A percentile compares a stretch with the other conserved stretches of the same genome.
Evolutionary conservation across 2,329 filamentous ascomycete species (phyloP).

Genomic region (Verruconis gallopava): DNA sequence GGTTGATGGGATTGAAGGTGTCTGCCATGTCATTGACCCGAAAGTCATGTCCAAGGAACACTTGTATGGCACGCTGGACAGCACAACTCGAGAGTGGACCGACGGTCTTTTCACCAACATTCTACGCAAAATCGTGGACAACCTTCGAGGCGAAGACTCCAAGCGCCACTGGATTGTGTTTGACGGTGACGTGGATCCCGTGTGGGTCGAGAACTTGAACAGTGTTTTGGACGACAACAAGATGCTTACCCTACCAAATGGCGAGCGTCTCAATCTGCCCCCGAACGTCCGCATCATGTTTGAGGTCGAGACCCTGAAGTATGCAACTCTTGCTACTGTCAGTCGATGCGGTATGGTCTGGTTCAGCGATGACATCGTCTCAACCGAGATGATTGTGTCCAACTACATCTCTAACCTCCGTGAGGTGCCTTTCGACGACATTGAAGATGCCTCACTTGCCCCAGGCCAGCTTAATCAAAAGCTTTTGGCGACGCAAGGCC

Average conservation of each 20-base stretch:
- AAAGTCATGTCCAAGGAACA: slow-evolving; percentile 99
- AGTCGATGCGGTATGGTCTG: slow-evolving; percentile 99
- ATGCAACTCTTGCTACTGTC: slow-evolving; percentile 95
- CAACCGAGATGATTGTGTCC: slow-evolving; percentile 78
- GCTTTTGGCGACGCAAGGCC: slow-evolving; percentile 62
- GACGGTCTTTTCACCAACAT: slow-evolving; percentile 98
- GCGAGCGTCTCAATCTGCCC: slow-evolving; percentile 90
- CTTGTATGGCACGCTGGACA: slow-evolving; percentile 88
- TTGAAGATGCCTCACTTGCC: slow-evolving; percentile 80
- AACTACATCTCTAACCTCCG: slow-evolving; percentile 81
- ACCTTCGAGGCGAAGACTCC: slow-evolving; percentile 87
- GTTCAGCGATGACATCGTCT: slow-evolving; percentile 98
- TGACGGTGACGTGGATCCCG: slow-evolving; percentile 95
- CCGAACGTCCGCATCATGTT: slow-evolving; percentile 98
- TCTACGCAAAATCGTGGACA: slow-evolving; percentile 95
- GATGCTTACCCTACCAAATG: slow-evolving; percentile 88
- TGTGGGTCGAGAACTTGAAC: slow-evolving; percentile 99
- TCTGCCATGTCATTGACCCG: slow-evolving; percentile 94
- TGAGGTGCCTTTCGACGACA: slow-evolving; percentile 77
- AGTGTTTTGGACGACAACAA: slow-evolving; percentile 99
- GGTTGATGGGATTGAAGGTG: slow-evolving; percentile 82
- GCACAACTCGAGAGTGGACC: slow-evolving; percentile 96
- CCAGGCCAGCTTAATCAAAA: slow-evolving; percentile 40
- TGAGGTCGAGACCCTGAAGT: slow-evolving; percentile 94
- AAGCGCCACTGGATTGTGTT: slow-evolving; percentile 99